Percentiles rank a stretch among this genome's conserved stretches.
Evolutionary conservation across 2,329 filamentous ascomycete genomes (phyloP).

Genomic region (Dactylellina leptospora): DNA sequence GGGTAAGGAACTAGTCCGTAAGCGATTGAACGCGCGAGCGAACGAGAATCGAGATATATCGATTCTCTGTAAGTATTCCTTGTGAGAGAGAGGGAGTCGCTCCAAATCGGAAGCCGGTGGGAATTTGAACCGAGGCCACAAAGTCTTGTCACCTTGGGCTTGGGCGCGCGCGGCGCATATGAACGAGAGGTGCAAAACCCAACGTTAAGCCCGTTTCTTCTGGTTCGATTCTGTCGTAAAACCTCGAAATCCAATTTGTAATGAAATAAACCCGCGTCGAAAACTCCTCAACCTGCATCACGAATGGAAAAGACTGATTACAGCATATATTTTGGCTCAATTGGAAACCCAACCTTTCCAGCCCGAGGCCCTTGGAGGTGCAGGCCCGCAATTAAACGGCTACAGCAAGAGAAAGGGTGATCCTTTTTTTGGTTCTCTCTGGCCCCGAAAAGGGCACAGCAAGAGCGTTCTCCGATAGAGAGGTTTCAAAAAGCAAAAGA

Average conservation of each 20-base stretch:
- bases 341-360: not conserved
- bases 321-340: conserved; percentile 12
- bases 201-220: conserved; percentile 9
- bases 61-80: not conserved
- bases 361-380: conserved; percentile 10
- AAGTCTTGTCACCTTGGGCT: conserved; percentile 13
- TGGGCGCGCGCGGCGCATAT: conserved; percentile 10
- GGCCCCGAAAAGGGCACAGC: conserved; percentile 16
- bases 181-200: not conserved
- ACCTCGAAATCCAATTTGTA: conserved; percentile 1
- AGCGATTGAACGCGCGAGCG: conserved; percentile 2
- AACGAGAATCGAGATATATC: not conserved
- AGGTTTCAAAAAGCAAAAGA: not conserved
- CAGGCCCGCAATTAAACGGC: conserved; percentile 20
- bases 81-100: too few species aligned
- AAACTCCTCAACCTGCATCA: not conserved
- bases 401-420: conserved; percentile 11
- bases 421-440: not conserved
- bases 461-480: conserved; percentile 1
- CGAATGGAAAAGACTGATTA: not conserved
- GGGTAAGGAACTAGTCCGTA: too few species aligned
- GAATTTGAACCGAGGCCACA: conserved; percentile 53
- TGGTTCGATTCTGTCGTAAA: not conserved
- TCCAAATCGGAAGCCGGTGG: conserved; percentile 37
- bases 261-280: not conserved